Percentiles rank a stretch among this genome's conserved stretches.
These are phyloP conservation scores for Ampelomyces quisqualis DNA, from an alignment of 2,329 filamentous ascomycete genomes.

Conservation along the genomic window DNA sequence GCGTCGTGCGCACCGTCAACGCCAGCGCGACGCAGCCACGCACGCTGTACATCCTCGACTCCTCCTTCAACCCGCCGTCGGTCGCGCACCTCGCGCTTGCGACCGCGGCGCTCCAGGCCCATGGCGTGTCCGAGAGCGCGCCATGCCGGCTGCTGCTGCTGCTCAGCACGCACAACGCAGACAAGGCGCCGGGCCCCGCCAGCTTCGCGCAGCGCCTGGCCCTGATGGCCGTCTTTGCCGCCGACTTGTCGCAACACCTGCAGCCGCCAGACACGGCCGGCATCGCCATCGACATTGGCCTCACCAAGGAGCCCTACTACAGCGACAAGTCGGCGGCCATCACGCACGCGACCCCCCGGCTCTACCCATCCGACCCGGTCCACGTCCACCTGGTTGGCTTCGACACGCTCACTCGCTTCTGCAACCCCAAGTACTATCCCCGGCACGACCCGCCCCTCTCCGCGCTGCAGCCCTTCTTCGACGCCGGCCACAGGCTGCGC, in stretches of 20 bases:
- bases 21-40: constrained; percentile 32
- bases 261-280: constrained; percentile 10
- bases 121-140: constrained; percentile 31
- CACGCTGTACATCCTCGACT: constrained; percentile 64
- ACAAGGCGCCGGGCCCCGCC: constrained; percentile 67
- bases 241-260: constrained; percentile 49
- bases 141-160: constrained; percentile 57
- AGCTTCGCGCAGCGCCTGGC: constrained; percentile 65
- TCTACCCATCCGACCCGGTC: constrained; percentile 41
- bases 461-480: constrained; percentile 65
- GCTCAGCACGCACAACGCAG: constrained; percentile 65
- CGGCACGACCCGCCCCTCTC: constrained; percentile 50
- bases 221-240: constrained; percentile 70
- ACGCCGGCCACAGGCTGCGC: constrained; percentile 57
- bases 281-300: constrained; percentile 61
- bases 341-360: constrained; percentile 39
- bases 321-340: constrained; percentile 68
- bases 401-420: constrained; percentile 72
- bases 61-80: constrained; percentile 66
- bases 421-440: constrained; percentile 71
- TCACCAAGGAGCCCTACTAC: constrained; percentile 74
- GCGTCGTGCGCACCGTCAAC: constrained; percentile 40
- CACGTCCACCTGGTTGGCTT: constrained; percentile 74
- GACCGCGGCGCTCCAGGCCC: constrained; percentile 52
- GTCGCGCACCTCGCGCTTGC: constrained; percentile 60